Conservation (phyloP, 2,329 filamentous ascomycete species). For the Botrytis byssoidea region DNA sequence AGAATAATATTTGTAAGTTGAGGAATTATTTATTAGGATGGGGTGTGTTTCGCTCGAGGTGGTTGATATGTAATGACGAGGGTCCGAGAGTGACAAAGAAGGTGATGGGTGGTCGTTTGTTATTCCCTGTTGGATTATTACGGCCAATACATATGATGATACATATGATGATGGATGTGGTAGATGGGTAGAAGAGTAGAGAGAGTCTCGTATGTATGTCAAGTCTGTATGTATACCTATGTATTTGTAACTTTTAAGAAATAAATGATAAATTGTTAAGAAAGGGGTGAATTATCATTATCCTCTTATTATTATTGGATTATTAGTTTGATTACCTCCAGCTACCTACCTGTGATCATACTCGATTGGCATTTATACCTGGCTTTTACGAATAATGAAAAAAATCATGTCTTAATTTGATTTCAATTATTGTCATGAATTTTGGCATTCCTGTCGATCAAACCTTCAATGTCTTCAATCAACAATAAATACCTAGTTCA, state of each 20-base stretch:
- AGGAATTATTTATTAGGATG: conserved; percentile 14
- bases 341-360: background rate
- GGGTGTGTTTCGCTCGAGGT: background rate
- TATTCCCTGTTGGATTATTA: background rate
- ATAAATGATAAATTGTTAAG: background rate
- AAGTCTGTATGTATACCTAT: too few species aligned
- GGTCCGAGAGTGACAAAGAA: conserved; percentile 16
- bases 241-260: background rate
- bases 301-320: background rate
- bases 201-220: background rate
- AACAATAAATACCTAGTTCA: background rate
- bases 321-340: background rate
- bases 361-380: background rate
- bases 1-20: background rate
- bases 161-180: too few species aligned
- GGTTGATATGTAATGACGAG: conserved; percentile 14
- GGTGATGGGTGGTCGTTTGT: conserved; percentile 5
- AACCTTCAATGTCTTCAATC: background rate
- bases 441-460: background rate
- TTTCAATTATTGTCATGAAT: background rate
- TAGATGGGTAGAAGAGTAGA: background rate
- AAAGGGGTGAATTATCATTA: background rate
- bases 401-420: background rate
- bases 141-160: background rate
- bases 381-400: background rate